Conservation (phyloP, 176 grass and related monocot genomes). For the Rhipidocladum racemiflorum region DNA sequence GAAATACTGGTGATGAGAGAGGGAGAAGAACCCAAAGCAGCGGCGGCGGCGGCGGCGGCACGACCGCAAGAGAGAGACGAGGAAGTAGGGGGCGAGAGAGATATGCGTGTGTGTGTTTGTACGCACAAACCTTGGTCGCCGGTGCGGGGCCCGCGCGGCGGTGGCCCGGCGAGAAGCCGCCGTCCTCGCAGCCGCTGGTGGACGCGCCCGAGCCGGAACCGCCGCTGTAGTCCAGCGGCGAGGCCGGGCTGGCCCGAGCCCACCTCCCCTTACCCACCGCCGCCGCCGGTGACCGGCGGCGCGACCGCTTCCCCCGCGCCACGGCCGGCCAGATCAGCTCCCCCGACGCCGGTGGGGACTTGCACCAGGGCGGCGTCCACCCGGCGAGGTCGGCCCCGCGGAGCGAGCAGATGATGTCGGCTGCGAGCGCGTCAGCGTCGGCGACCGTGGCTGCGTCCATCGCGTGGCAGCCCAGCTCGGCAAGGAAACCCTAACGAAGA, state of each 20-base stretch:
- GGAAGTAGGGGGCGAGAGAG: neutral
- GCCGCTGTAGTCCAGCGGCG: slow-evolving; percentile 59
- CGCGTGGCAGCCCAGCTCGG: neutral
- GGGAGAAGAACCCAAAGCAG: slow-evolving; percentile 45
- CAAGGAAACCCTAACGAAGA: neutral
- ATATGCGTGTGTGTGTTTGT: neutral
- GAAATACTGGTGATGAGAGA: slow-evolving; percentile 3
- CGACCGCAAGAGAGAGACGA: neutral
- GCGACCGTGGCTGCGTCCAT: neutral
- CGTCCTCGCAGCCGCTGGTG: slow-evolving; percentile 63
- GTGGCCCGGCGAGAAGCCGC: slow-evolving; percentile 5
- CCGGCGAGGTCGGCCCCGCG: slow-evolving; percentile 33
- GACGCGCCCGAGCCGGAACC: slow-evolving; percentile 45
- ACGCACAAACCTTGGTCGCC: slow-evolving; percentile 32
- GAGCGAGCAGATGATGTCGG: slow-evolving; percentile 39
- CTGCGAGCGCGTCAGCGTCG: slow-evolving; percentile 26
- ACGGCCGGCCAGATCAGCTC: slow-evolving; percentile 33
- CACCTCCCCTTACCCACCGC: slow-evolving; percentile 5
- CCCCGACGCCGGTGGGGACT: neutral
- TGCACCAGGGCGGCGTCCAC: slow-evolving; percentile 45
- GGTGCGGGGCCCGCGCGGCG: neutral
- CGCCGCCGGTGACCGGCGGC: slow-evolving; percentile 6
- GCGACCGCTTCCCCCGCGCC: slow-evolving; percentile 41
- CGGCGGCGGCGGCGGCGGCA: slow-evolving; percentile 15
- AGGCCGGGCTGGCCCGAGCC: slow-evolving; percentile 58